Evolutionary conservation across 140 eudicot species (phyloP).

Genomic region (Bidens hawaiensis): DNA sequence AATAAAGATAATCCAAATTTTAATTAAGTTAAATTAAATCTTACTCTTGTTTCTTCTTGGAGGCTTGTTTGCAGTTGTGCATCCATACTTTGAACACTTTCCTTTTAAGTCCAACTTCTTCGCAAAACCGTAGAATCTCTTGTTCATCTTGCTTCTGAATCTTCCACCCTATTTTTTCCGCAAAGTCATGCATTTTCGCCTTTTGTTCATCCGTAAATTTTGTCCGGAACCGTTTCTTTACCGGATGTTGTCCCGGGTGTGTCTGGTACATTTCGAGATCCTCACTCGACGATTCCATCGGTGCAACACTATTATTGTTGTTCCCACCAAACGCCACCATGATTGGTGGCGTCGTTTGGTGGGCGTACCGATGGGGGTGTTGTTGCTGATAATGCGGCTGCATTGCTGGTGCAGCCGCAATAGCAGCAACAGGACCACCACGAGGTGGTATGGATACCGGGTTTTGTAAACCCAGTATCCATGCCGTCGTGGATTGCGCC

Average conservation of each 20-base stretch:
- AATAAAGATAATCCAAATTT: background rate
- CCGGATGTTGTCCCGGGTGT: slow-evolving; percentile 28
- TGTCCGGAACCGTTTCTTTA: slow-evolving; percentile 61
- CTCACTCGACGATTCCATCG: slow-evolving; percentile 68
- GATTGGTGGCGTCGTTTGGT: slow-evolving; percentile 31
- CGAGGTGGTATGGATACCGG: slow-evolving; percentile 21
- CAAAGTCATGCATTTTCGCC: slow-evolving; percentile 60
- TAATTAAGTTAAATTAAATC: slow-evolving; percentile 12
- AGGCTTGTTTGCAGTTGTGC: slow-evolving; percentile 80
- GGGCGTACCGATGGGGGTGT: slow-evolving; percentile 19
- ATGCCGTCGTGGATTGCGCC: slow-evolving; percentile 11
- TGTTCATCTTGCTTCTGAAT: slow-evolving; percentile 70
- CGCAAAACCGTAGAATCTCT: slow-evolving; percentile 47
- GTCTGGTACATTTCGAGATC: slow-evolving; percentile 53
- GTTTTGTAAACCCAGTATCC: slow-evolving; percentile 8
- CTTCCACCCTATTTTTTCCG: slow-evolving; percentile 61
- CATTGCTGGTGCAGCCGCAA: background rate
- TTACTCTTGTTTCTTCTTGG: slow-evolving; percentile 57
- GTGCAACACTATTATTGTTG: slow-evolving; percentile 35
- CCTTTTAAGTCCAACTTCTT: slow-evolving; percentile 52
- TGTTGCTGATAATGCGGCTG: slow-evolving; percentile 23
- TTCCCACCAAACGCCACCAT: slow-evolving; percentile 62
- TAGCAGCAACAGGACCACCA: background rate
- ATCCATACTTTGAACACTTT: slow-evolving; percentile 80
- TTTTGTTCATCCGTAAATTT: slow-evolving; percentile 65